phyloP scores from a whole-genome alignment of 257 asterid genomes.

The Nicotiana knightiana region DNA sequence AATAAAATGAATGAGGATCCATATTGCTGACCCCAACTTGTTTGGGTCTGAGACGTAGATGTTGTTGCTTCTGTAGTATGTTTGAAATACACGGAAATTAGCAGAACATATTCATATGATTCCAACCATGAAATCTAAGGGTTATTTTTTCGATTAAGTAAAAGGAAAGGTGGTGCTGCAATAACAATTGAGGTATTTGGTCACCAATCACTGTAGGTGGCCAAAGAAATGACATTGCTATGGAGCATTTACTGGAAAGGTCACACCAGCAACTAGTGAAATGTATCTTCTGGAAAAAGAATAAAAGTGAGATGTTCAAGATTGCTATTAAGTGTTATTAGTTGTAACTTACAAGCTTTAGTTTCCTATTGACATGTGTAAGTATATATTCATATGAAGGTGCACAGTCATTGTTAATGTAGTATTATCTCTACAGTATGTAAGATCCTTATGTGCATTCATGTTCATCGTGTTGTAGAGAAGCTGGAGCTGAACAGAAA shows the following conservation, averaged over 20 bases:
- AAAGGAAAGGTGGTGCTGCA: background rate
- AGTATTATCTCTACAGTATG: background rate
- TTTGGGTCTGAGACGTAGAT: too few species aligned
- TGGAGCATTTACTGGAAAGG: background rate
- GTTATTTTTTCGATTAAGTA: background rate
- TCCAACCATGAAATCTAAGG: background rate
- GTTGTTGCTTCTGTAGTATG: background rate
- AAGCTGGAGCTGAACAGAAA: constrained; percentile 87
- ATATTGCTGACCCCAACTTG: too few species aligned
- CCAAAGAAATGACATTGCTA: background rate
- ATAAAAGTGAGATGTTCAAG: background rate
- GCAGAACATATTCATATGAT: background rate
- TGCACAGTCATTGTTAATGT: background rate
- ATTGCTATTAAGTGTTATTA: background rate
- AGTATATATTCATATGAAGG: background rate
- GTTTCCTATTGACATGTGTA: background rate
- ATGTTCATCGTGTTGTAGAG: constrained; percentile 43
- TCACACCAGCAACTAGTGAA: background rate
- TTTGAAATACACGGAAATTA: constrained; percentile 2
- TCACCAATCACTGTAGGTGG: background rate
- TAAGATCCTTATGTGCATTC: constrained; percentile 16
- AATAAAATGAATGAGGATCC: too few species aligned
- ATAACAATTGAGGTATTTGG: background rate
- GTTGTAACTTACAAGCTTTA: background rate
- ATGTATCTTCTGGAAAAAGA: background rate